A percentile compares a stretch with the other conserved stretches of the same genome.
phyloP scores from a whole-genome alignment of 306 rosid genomes.

The Lotus japonicus region DNA sequence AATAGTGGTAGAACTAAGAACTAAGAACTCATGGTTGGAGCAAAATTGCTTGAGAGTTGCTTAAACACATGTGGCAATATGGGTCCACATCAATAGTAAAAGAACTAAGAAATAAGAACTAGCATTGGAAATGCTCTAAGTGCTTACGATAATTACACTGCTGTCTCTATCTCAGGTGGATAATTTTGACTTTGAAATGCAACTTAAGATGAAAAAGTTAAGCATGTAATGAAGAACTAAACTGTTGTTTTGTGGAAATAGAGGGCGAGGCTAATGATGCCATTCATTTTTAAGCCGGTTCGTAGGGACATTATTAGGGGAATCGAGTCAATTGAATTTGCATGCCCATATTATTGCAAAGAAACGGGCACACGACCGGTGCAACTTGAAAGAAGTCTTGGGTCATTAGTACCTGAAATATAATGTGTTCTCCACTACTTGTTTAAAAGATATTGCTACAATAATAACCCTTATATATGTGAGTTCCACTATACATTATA shows the following conservation, averaged over 20 bases:
- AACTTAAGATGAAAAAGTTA: constrained; percentile 8
- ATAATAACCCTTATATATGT: constrained; percentile 2
- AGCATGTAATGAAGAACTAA: constrained; percentile 21
- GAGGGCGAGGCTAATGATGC: background rate
- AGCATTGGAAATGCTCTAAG: too few relatives aligned
- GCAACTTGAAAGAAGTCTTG: constrained; percentile 24
- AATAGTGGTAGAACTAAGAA: too few relatives aligned
- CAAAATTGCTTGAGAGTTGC: too few relatives aligned
- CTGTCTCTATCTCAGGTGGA: constrained; percentile 33
- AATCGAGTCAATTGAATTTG: constrained; percentile 24
- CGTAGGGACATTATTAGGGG: constrained; percentile 6
- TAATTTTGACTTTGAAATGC: constrained; percentile 38
- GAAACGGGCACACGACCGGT: constrained; percentile 39
- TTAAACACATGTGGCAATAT: too few relatives aligned
- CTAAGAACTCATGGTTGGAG: too few relatives aligned
- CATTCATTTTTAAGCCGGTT: constrained; percentile 11
- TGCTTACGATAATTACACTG: too few relatives aligned
- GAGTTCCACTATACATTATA: constrained; percentile 5
- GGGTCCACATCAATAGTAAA: too few relatives aligned
- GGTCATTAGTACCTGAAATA: constrained; percentile 20
- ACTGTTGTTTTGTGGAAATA: constrained; percentile 18
- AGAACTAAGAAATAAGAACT: too few relatives aligned
- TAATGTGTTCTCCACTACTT: constrained; percentile 28
- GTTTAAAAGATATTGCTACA: constrained; percentile 9
- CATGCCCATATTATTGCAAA: constrained; percentile 36